phyloP scores from a whole-genome alignment of 2,329 filamentous ascomycete species.

The Xylariaceae sp. region DNA sequence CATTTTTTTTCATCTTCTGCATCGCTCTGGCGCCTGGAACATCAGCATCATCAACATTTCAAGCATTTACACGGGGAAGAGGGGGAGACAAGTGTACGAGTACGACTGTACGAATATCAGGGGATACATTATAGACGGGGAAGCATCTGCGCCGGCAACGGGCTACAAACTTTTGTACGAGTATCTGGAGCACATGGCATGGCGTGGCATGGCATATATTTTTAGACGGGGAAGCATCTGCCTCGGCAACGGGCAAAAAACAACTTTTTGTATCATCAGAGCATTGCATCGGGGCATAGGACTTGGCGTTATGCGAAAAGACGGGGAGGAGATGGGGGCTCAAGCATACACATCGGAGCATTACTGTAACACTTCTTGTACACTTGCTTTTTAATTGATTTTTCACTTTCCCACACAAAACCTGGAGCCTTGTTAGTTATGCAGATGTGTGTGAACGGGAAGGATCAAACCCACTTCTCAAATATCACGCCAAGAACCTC shows the following conservation, averaged over 20 bases:
- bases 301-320: neutral
- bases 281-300: conserved; percentile 13
- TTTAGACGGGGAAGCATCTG: conserved; percentile 9
- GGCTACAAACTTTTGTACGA: conserved; percentile 15
- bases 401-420: conserved; percentile 52
- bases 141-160: conserved; percentile 17
- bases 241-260: conserved; percentile 20
- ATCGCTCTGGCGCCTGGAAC: conserved; percentile 18
- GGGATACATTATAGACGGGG: conserved; percentile 19
- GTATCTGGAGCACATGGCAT: conserved; percentile 3
- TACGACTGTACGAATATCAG: conserved; percentile 23
- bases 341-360: conserved; percentile 16
- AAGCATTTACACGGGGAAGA: conserved; percentile 22
- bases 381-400: conserved; percentile 19
- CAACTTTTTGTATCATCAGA: conserved; percentile 16
- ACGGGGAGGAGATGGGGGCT: neutral
- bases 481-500: conserved; percentile 96
- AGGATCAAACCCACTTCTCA: conserved; percentile 67
- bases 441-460: conserved; percentile 4
- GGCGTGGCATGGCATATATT: neutral
- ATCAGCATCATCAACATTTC: neutral
- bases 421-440: conserved; percentile 31
- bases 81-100: conserved; percentile 14
- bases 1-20: conserved; percentile 23
- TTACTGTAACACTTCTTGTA: neutral